Evolutionary conservation across 1,284 basidiomycete genomes (phyloP).

Genomic region (Mycena citricolor): DNA sequence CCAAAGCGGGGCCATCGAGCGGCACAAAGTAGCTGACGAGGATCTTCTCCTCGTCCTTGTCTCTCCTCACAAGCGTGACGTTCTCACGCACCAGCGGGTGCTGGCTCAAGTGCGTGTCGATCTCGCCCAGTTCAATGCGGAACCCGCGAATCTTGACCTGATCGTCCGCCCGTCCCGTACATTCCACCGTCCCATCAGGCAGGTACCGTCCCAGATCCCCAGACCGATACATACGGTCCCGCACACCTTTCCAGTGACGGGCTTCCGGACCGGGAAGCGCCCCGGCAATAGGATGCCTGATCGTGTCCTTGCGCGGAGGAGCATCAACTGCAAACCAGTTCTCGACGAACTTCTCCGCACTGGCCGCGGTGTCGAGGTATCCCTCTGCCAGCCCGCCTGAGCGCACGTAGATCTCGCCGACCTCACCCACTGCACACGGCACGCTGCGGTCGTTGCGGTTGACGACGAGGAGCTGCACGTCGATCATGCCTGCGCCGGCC

Average conservation of each 20-base stretch:
- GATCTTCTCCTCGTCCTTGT: constrained; percentile 99
- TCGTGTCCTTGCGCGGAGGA: constrained; percentile 65
- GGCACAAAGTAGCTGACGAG: constrained; percentile 99
- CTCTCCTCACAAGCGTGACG: constrained; percentile 93
- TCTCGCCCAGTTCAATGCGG: constrained; percentile 98
- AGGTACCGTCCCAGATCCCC: constrained; percentile 96
- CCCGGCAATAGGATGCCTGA: constrained; percentile 55
- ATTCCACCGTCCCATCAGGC: constrained; percentile 93
- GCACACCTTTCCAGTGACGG: constrained; percentile 92
- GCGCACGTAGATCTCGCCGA: constrained; percentile 98
- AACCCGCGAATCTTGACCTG: constrained; percentile 99
- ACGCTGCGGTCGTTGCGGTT: constrained; percentile 90
- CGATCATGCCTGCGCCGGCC: constrained; percentile 96
- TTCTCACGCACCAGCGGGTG: constrained; percentile 96
- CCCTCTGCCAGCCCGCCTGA: constrained; percentile 96
- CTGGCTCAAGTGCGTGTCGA: constrained; percentile 94
- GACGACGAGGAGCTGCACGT: constrained; percentile 96
- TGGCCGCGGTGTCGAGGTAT: constrained; percentile 86
- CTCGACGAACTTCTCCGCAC: constrained; percentile 85
- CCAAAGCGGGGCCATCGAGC: constrained; percentile 67
- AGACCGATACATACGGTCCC: constrained; percentile 97
- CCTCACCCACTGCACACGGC: constrained; percentile 93
- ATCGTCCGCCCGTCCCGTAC: constrained; percentile 96
- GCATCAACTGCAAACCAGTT: constrained; percentile 83
- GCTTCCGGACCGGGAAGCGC: constrained; percentile 69